Evolutionary conservation across 2,329 filamentous ascomycete species (phyloP), one percentile per base, ranked within the genome.

Genomic region (Lecanoromycetidae sp.): DNA sequence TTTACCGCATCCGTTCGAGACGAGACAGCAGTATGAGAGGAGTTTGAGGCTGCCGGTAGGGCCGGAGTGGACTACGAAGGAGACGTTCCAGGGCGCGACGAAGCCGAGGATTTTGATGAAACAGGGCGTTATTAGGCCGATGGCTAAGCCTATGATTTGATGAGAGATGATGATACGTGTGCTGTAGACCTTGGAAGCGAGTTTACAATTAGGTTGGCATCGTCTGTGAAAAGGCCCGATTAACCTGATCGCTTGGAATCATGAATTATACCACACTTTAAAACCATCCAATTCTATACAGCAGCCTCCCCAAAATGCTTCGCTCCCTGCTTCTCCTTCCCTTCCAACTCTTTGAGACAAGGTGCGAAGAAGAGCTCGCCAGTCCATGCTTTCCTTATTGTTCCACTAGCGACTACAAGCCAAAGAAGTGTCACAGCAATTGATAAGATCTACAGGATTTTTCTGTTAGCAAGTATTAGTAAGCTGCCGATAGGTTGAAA

Each of bases 31-130:
- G 70, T 96, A 96, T 66, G 91, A 98, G 71, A 73, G 90, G 42
- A 84, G 83, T 54, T 70, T 96, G 49, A 75, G 90, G 35, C 67
- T 95, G 55, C 91, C 91, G 1, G 78, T 96, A 51, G 91, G 91
- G 1, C 86, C 84, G 13, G 90, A 98, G 66, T 98, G 90, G 88
- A 80, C 81, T 56, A 96, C 90, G n/a, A 95, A 94, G 75, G 80
- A 87, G 69, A 87, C 84, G 12, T 91, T 91, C 74, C 88, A 96
- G 71, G 79, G 83, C 57, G 77, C 77, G 52, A 94, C 84, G 50
- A 94, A 90, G 75, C 91, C 91, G 49, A 79, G 87, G 57, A 76
- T 96, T 55, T 71, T 96, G 63, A 71, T 94, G 63, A 95, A 94
- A 71, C 85, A 88, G 67, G 91, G 91, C 38, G 74, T 93, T 55